Evolutionary conservation across 495 filamentous ascomycete genomes (phyloP).

Genomic region (Neurospora sp.): DNA sequence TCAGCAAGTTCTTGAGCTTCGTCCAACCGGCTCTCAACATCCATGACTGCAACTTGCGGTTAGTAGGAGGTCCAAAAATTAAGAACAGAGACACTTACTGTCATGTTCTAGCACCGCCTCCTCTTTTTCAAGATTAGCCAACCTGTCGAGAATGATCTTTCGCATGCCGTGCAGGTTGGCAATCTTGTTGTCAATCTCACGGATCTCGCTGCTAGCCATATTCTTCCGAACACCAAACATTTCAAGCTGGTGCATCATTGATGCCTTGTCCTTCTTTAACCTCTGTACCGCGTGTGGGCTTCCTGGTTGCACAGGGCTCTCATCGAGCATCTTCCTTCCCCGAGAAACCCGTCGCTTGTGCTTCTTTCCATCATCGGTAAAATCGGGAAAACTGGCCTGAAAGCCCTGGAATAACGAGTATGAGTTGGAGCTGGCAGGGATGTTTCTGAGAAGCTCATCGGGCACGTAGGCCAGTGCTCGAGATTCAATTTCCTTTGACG

Average conservation of each 20-base stretch:
- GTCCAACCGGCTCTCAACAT: constrained; percentile 78
- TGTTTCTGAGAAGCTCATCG: constrained; percentile 78
- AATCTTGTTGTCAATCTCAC: constrained; percentile 94
- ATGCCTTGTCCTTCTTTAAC: constrained; percentile 66
- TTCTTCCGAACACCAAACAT: constrained; percentile 91
- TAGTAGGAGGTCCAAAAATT: constrained; percentile 3
- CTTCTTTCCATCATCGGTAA: constrained; percentile 53
- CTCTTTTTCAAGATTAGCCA: constrained; percentile 86
- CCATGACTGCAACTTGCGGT: constrained; percentile 47
- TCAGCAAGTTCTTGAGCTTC: constrained; percentile 69
- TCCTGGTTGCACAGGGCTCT: constrained; percentile 33
- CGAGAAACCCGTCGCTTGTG: constrained; percentile 62
- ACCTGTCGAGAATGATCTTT: constrained; percentile 79
- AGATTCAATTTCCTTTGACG: constrained; percentile 86
- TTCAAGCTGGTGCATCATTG: constrained; percentile 72
- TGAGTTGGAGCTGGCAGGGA: constrained; percentile 72
- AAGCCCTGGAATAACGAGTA: constrained; percentile 98
- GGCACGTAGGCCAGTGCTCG: constrained; percentile 81
- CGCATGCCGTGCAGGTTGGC: constrained; percentile 89
- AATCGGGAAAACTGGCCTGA: constrained; percentile 77
- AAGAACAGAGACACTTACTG: constrained; percentile 37
- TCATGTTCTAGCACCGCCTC: constrained; percentile 86
- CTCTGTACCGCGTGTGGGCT: constrained; percentile 54
- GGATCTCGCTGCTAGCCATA: constrained; percentile 93
- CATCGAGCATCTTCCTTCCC: constrained; percentile 62